phyloP scores from a whole-genome alignment of 805 yeast species.

The Starmerella geochares region DNA sequence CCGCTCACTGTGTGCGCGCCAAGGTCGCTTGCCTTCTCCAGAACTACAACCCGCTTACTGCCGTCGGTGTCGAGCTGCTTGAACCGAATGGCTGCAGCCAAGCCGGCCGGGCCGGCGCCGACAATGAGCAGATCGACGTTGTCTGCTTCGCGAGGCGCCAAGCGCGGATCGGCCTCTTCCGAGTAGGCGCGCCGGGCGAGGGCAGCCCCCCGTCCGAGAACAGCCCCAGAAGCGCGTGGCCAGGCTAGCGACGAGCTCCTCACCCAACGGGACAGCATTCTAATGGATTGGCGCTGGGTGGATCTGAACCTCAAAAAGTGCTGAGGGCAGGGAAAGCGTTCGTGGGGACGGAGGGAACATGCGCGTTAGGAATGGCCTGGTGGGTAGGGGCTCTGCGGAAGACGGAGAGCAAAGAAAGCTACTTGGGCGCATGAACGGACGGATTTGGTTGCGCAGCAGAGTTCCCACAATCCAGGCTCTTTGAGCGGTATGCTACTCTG shows the following conservation, averaged over 20 bases:
- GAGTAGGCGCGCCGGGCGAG: constrained; percentile 1
- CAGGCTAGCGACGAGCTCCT: not conserved
- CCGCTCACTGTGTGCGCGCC: constrained; percentile 91
- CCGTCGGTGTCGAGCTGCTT: constrained; percentile 70
- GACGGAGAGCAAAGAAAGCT: not conserved
- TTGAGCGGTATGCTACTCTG: no score
- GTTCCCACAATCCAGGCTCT: no score
- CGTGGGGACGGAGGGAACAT: not conserved
- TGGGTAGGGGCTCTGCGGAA: not conserved
- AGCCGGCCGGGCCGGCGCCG: constrained; percentile 97
- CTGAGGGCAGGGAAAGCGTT: not conserved
- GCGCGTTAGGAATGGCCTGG: not conserved
- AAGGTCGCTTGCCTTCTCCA: constrained; percentile 87
- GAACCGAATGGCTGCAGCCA: constrained; percentile 81
- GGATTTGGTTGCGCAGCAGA: no score
- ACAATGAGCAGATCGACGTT: constrained; percentile 89
- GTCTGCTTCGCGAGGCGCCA: constrained; percentile 67
- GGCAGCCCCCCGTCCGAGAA: not conserved
- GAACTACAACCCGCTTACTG: constrained; percentile 70
- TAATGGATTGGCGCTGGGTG: not conserved
- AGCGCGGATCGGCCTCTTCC: constrained; percentile 7
- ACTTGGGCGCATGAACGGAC: no score
- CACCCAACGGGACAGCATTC: constrained; percentile 5
- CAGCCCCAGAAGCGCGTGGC: not conserved
- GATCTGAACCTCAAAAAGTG: constrained; percentile 3